phyloP scores from a whole-genome alignment of 306 rosid genomes.

The Cyamopsis tetragonoloba region DNA sequence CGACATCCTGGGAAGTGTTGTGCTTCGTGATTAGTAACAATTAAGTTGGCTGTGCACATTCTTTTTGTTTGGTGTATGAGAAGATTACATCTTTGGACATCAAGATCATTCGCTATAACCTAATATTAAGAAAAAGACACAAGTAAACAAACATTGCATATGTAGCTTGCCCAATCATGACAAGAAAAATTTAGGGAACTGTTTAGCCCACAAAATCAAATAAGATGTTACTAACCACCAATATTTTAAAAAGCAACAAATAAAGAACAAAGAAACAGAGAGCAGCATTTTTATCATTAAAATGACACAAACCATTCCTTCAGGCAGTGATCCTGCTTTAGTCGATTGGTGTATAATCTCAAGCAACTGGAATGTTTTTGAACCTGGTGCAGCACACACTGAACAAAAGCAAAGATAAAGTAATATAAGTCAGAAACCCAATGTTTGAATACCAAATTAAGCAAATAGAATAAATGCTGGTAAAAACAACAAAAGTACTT shows the following conservation, averaged over 20 bases:
- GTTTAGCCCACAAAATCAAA: conserved; percentile 13
- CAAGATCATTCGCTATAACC: conserved; percentile 98
- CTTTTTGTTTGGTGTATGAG: conserved; percentile 99
- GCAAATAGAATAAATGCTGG: not conserved
- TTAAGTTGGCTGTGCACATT: conserved; percentile 96
- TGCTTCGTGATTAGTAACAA: conserved; percentile 99
- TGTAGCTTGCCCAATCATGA: conserved; percentile 2
- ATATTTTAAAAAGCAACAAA: conserved; percentile 5
- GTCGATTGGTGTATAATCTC: conserved; percentile 79
- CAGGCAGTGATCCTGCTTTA: conserved; percentile 70
- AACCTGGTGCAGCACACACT: conserved; percentile 99
- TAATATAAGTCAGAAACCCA: conserved; percentile 10
- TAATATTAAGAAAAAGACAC: conserved; percentile 30
- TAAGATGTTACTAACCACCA: conserved; percentile 1
- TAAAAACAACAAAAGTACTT: conserved; percentile 16
- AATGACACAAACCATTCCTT: conserved; percentile 72
- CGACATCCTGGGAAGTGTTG: conserved; percentile 97
- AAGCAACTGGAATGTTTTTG: conserved; percentile 96
- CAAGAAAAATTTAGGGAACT: not conserved
- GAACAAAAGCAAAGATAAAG: conserved; percentile 19
- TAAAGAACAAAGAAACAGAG: conserved; percentile 3
- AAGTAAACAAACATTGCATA: conserved; percentile 11
- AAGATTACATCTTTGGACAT: conserved; percentile 96
- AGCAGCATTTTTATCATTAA: conserved; percentile 1
- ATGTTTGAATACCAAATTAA: conserved; percentile 19